Base-by-base conservation (phyloP, 2,329 filamentous ascomycete genomes). In the Penicillium sp. region DNA sequence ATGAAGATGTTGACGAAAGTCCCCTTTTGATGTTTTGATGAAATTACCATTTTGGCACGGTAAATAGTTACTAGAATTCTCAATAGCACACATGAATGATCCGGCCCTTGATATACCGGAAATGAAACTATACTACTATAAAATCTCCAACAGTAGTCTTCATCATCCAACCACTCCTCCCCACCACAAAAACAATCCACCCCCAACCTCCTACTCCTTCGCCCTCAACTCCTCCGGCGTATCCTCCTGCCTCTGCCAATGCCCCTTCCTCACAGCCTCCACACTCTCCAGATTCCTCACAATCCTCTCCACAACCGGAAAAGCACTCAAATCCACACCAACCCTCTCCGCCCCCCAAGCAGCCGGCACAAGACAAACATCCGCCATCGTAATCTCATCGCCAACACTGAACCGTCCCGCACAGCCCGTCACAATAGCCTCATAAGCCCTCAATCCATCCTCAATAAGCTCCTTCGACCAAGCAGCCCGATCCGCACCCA, bases 341-440 rank as follows among this genome's bases (percentile, higher is more conserved):
- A 83, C 84, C 24, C 84, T 76, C 73, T 84, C 74, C 0, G 86
- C 86, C 12, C 82, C 83, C 82, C 86, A 87, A 28, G 85, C 79
- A 0, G 85, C 86, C 4, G 87, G 86, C 57, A 87, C 72, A 24
- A 89, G 72, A 66, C 82, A 85, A 30, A 84, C 81, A 74, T 89
- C 87, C 3, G 87, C 87, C 66, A 89, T 63, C 0, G 83, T 86
- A 3, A 89, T 68, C 0, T 73, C 61, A 72, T 88, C 83, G 0
- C 85, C 87, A 4, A 86, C 81, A 2, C 84, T 86, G 66, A 82
- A 89, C 35, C 63, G 76, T 0, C 86, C 85, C 0, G 83, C 61
- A 58, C 68, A 67, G 22, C 62, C 65, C 0, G 74, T 72, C 0
- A 84, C 69, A 9, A 73, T 69, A 15, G 70, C 63, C 71, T 89